A percentile compares a stretch with the other conserved stretches of the same genome.
Evolutionary conservation across 2,329 filamentous ascomycete species (phyloP).

Genomic region (Juglanconis juglandina): DNA sequence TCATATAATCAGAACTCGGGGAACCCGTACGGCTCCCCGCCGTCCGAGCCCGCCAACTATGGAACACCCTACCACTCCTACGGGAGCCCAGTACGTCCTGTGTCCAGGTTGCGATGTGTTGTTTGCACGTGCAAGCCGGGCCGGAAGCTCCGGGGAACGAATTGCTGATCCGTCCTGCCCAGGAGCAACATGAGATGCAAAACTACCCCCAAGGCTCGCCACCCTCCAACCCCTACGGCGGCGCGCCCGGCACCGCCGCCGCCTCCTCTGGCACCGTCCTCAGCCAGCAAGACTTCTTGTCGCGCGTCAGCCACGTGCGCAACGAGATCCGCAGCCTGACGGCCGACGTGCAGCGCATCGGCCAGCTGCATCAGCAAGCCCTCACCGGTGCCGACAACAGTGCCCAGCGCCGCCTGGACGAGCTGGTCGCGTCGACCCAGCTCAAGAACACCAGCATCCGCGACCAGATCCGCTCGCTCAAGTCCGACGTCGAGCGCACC

Average conservation of each 20-base stretch:
- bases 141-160: not conserved
- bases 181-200: constrained; percentile 54
- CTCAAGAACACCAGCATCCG: constrained; percentile 72
- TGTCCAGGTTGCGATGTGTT: constrained; percentile 21
- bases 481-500: constrained; percentile 66
- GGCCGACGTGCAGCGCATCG: constrained; percentile 65
- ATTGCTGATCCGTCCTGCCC: constrained; percentile 10
- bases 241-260: constrained; percentile 12
- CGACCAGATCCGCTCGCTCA: constrained; percentile 73
- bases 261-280: constrained; percentile 37
- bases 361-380: constrained; percentile 67
- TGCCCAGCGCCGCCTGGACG: constrained; percentile 59
- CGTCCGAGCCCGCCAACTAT: constrained; percentile 9
- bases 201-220: constrained; percentile 36
- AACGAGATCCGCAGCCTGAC: constrained; percentile 65
- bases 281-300: constrained; percentile 65
- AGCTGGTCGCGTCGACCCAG: constrained; percentile 66
- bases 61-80: constrained; percentile 2
- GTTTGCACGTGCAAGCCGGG: not conserved
- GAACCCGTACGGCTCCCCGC: constrained; percentile 27
- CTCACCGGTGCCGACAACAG: constrained; percentile 61
- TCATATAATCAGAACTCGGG: constrained; percentile 23
- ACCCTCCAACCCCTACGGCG: constrained; percentile 24
- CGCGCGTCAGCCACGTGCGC: constrained; percentile 64
- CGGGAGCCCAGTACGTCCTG: constrained; percentile 6